phyloP scores from a whole-genome alignment of 1,139 yeast species.

The Scheffersomyces titani region DNA sequence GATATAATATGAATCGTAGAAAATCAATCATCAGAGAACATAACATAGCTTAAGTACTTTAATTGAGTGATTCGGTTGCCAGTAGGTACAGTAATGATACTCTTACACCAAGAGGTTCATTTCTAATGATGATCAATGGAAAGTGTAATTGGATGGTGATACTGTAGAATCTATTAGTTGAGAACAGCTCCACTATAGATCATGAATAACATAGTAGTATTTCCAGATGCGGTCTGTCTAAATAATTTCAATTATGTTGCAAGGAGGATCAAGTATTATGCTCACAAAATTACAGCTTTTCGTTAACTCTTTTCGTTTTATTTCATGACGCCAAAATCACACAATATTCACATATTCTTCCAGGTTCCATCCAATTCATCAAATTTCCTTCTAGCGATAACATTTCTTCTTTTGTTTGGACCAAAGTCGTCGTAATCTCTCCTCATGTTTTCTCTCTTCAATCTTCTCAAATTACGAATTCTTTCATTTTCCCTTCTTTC shows the following conservation, averaged over 20 bases:
- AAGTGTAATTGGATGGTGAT: too few species aligned
- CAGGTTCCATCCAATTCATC: slow-evolving; percentile 54
- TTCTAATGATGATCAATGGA: too few species aligned
- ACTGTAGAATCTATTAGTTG: too few species aligned
- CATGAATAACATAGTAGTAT: too few species aligned
- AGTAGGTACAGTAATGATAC: too few species aligned
- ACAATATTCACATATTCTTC: slow-evolving; percentile 12
- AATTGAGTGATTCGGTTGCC: too few species aligned
- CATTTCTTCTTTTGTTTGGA: slow-evolving; percentile 32
- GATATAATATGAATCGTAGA: too few species aligned
- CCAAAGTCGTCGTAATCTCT: slow-evolving; percentile 48
- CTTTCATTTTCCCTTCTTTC: slow-evolving; percentile 95
- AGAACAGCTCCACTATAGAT: too few species aligned
- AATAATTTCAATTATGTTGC: not conserved
- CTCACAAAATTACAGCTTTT: not conserved
- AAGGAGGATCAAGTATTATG: not conserved
- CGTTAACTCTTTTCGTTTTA: not conserved
- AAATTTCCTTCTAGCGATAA: slow-evolving; percentile 47
- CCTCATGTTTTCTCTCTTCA: slow-evolving; percentile 86
- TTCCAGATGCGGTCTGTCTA: not conserved
- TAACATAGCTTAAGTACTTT: too few species aligned
- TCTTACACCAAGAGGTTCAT: too few species aligned
- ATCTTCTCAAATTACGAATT: slow-evolving; percentile 85
- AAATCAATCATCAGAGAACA: too few species aligned
- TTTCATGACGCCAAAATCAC: not conserved